Conservation (phyloP, 768 basidiomycete genomes). For the Kwoniella bestiolae region DNA sequence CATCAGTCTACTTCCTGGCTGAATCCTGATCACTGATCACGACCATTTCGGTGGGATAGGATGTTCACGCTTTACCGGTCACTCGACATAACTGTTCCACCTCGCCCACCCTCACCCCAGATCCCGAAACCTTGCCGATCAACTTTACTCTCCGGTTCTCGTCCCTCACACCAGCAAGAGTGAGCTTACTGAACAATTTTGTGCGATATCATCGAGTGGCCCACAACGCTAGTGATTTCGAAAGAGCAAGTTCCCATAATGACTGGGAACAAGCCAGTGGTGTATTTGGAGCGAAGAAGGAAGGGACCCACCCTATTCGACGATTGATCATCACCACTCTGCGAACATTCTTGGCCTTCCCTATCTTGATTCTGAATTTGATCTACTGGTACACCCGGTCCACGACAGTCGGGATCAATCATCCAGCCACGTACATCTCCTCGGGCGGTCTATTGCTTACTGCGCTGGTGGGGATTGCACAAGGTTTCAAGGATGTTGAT, state of each 20-base stretch:
- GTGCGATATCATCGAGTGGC: neutral
- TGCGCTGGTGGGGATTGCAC: neutral
- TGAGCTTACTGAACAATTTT: conserved; percentile 16
- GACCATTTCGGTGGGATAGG: conserved; percentile 6
- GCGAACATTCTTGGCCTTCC: conserved; percentile 3
- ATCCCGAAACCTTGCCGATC: conserved; percentile 22
- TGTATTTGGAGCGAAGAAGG: conserved; percentile 19
- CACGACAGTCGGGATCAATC: conserved; percentile 24
- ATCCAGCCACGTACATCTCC: neutral
- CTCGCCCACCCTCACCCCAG: neutral
- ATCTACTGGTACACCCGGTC: conserved; percentile 38
- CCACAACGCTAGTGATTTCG: conserved; percentile 18
- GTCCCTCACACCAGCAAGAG: conserved; percentile 23
- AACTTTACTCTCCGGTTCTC: conserved; percentile 28
- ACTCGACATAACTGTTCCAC: conserved; percentile 15
- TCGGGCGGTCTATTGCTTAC: neutral
- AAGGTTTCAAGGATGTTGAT: neutral
- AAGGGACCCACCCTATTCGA: conserved; percentile 26
- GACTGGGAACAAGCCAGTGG: conserved; percentile 31
- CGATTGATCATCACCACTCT: conserved; percentile 16
- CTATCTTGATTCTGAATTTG: conserved; percentile 14
- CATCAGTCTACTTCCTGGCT: neutral
- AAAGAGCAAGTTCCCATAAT: conserved; percentile 13
- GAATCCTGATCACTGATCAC: no score
- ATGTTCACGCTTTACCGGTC: conserved; percentile 22